A percentile compares a stretch with the other conserved stretches of the same genome.
These are phyloP conservation scores for Botrytis fabae DNA, from an alignment of 2,329 filamentous ascomycete genomes.

Conservation along the genomic window DNA sequence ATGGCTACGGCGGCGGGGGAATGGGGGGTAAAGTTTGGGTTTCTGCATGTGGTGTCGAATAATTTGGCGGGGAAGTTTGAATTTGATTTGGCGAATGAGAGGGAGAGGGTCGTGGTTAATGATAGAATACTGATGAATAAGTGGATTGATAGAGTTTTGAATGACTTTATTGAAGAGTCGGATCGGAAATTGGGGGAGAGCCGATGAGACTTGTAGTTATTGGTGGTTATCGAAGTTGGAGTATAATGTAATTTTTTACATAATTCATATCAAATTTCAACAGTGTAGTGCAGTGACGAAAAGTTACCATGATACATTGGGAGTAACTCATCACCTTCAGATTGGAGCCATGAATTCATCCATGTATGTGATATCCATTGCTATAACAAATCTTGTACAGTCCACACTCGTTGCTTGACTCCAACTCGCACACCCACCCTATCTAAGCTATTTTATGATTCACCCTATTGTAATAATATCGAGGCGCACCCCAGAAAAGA, in stretches of 20 bases:
- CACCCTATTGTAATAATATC: background rate
- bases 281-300: background rate
- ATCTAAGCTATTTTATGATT: background rate
- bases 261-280: no score
- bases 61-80: background rate
- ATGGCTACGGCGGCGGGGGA: constrained; percentile 8
- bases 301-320: background rate
- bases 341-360: background rate
- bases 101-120: background rate
- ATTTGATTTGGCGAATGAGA: constrained; percentile 13
- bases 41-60: constrained; percentile 12
- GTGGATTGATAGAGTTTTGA: background rate
- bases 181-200: background rate
- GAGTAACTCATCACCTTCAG: background rate
- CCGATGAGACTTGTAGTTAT: background rate
- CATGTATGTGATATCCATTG: background rate
- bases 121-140: background rate
- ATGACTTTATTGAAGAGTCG: background rate
- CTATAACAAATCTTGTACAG: background rate
- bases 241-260: background rate
- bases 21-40: background rate
- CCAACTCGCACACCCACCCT: fast-evolving
- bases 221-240: background rate
- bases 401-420: background rate
- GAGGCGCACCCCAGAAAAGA: background rate